Evolutionary conservation across 371 early-diverging fungal species (phyloP).

Genomic region (Nematocida sp.): DNA sequence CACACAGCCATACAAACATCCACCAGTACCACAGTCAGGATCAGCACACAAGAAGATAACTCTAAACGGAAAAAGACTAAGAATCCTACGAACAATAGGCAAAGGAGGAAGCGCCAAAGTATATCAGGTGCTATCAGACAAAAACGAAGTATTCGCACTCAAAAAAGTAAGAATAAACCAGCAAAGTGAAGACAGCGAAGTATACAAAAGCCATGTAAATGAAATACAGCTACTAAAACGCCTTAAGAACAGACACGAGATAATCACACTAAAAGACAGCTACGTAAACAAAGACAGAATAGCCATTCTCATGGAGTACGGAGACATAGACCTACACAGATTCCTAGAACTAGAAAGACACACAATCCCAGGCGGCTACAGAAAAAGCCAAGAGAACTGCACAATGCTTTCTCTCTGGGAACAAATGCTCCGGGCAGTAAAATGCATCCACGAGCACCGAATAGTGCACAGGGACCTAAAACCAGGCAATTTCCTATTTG

Average conservation of each 20-base stretch:
- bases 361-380: conserved; percentile 13
- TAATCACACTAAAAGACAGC: conserved; percentile 72
- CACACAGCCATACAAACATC: too few species aligned
- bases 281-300: conserved; percentile 68
- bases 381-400: conserved; percentile 44
- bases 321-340: conserved; percentile 77
- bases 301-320: conserved; percentile 75
- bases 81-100: conserved; percentile 67
- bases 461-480: conserved; percentile 89
- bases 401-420: conserved; percentile 49
- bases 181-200: conserved; percentile 67
- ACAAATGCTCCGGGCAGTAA: conserved; percentile 81
- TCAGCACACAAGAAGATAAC: conserved; percentile 41
- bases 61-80: conserved; percentile 53
- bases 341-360: conserved; percentile 51
- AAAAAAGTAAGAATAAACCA: conserved; percentile 72
- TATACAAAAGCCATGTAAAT: conserved; percentile 70
- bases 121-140: conserved; percentile 71
- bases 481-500: conserved; percentile 70
- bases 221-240: conserved; percentile 73
- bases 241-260: conserved; percentile 67
- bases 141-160: conserved; percentile 71
- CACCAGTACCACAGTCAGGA: too few species aligned
- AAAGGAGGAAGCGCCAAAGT: conserved; percentile 80
- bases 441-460: conserved; percentile 73